Conservation (phyloP, 176 grass and related monocot genomes). For the Carex kokanica region DNA sequence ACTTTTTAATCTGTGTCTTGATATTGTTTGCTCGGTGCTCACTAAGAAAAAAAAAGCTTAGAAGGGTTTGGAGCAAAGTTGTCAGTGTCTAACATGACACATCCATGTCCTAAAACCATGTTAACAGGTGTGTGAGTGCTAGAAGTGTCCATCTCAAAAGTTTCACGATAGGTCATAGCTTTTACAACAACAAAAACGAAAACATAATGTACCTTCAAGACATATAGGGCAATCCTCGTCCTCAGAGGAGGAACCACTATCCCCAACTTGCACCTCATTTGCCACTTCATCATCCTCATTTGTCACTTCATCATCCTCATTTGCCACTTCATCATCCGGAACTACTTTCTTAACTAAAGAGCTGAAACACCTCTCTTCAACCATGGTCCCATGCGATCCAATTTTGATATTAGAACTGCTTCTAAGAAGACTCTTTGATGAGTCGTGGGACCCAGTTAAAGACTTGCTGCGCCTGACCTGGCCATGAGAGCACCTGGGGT, state of each 20-base stretch:
- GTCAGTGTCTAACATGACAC: not conserved
- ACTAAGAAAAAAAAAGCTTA: not conserved
- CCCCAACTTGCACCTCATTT: conserved; percentile 16
- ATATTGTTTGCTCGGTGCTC: not conserved
- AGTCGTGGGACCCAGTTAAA: conserved; percentile 34
- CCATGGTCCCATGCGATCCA: conserved; percentile 21
- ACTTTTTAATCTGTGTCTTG: not conserved
- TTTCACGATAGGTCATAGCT: not conserved
- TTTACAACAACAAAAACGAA: not conserved
- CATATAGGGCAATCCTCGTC: conserved; percentile 67
- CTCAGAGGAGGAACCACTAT: conserved; percentile 31
- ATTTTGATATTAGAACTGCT: conserved; percentile 26
- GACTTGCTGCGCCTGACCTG: conserved; percentile 31
- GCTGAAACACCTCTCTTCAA: conserved; percentile 15
- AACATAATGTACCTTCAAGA: conserved; percentile 51
- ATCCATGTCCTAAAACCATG: not conserved
- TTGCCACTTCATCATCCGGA: not conserved
- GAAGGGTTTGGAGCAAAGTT: not conserved
- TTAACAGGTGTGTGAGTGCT: not conserved
- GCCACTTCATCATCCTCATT: not conserved
- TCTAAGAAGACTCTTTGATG: not conserved
- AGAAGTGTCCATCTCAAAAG: not conserved
- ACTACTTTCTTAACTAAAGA: conserved; percentile 31
- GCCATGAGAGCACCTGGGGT: conserved; percentile 45
- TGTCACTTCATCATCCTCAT: conserved; percentile 3